These are phyloP conservation scores for Ceratocystis ficicola DNA, from an alignment of 2,329 filamentous ascomycete species.

Conservation along the genomic window DNA sequence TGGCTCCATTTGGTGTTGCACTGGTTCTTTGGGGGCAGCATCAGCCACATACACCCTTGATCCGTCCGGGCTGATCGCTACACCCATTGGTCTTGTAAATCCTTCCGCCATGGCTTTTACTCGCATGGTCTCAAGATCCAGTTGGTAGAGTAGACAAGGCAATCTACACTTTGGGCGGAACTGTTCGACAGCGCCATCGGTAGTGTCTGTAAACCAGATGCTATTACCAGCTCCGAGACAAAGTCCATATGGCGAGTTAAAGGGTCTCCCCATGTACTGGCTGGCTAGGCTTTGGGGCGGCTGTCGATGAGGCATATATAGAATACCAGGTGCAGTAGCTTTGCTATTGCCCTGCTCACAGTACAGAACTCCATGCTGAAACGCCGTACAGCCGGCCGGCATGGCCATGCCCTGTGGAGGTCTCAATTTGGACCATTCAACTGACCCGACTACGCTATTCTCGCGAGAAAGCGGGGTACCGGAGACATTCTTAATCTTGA, in stretches of 20 bases:
- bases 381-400: constrained; percentile 34
- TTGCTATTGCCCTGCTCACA: constrained; percentile 32
- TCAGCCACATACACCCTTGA: constrained; percentile 37
- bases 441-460: constrained; percentile 25
- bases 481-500: constrained; percentile 26
- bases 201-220: constrained; percentile 41
- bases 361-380: constrained; percentile 33
- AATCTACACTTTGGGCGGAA: constrained; percentile 35
- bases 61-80: constrained; percentile 37
- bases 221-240: constrained; percentile 33
- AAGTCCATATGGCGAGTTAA: constrained; percentile 41
- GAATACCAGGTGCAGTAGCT: constrained; percentile 25
- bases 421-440: constrained; percentile 34
- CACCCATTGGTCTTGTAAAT: constrained; percentile 37
- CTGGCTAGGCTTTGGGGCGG: constrained; percentile 30
- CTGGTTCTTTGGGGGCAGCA: constrained; percentile 25
- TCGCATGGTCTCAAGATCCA: constrained; percentile 31
- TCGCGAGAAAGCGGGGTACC: constrained; percentile 24
- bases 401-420: constrained; percentile 35
- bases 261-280: constrained; percentile 34
- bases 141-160: constrained; percentile 39
- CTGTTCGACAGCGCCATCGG: constrained; percentile 38
- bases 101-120: constrained; percentile 37
- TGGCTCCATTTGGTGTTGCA: not conserved
- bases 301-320: constrained; percentile 29